phyloP scores from a whole-genome alignment of 768 basidiomycete species.

The Naganishia onofrii region DNA sequence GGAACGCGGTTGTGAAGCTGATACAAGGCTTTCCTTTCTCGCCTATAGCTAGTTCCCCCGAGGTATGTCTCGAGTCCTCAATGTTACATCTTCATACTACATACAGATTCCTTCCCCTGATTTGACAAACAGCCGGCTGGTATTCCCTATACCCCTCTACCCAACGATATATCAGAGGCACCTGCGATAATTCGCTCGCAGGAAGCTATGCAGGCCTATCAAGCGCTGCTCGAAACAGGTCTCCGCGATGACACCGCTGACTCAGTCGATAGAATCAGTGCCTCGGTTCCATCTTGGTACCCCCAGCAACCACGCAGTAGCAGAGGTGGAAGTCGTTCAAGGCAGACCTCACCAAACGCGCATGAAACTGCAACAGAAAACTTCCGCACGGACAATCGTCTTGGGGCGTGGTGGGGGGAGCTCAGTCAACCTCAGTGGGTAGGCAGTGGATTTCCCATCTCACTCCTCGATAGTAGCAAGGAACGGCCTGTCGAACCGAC shows the following conservation, averaged over 20 bases:
- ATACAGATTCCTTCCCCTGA: not conserved
- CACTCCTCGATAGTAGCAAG: not conserved
- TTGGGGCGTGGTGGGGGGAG: constrained; percentile 20
- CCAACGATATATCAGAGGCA: constrained; percentile 12
- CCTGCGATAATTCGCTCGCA: constrained; percentile 19
- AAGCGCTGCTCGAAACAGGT: constrained; percentile 2
- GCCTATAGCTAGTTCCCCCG: constrained; percentile 3
- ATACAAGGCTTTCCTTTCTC: not conserved
- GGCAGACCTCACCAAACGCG: not conserved
- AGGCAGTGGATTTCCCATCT: constrained; percentile 15
- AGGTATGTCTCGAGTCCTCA: not conserved
- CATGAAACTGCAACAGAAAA: not conserved
- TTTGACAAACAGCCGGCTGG: not conserved
- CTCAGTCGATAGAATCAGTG: not conserved
- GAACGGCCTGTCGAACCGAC: not conserved
- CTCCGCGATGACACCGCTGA: not conserved
- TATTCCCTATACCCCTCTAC: constrained; percentile 4
- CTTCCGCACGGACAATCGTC: not conserved
- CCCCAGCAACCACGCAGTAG: constrained; percentile 16
- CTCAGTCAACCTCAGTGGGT: constrained; percentile 20
- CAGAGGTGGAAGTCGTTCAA: constrained; percentile 13
- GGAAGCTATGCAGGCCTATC: constrained; percentile 9
- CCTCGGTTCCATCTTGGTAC: constrained; percentile 3
- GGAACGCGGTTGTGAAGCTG: not conserved
- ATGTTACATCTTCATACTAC: not conserved